A percentile compares a stretch with the other conserved stretches of the same genome.
These are phyloP conservation scores for Neurospora sp. DNA, from an alignment of 495 filamentous ascomycete genomes.

Conservation along the genomic window DNA sequence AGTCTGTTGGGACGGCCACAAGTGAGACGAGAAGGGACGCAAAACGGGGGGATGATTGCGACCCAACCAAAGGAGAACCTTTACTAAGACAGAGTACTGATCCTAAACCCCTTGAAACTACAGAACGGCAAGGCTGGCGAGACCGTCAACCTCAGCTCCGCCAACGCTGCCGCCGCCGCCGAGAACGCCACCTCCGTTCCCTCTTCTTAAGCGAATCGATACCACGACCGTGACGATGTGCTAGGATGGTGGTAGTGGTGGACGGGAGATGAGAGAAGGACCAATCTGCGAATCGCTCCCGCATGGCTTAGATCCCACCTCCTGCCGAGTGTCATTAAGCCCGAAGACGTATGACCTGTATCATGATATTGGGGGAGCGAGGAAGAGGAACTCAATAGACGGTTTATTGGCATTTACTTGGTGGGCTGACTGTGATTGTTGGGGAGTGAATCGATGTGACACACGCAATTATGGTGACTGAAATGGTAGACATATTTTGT, in stretches of 20 bases:
- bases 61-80: neutral
- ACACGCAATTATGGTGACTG: neutral
- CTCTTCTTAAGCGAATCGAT: neutral
- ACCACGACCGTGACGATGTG: neutral
- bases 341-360: slow-evolving; percentile 12
- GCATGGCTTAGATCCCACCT: neutral
- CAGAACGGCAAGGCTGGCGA: slow-evolving; percentile 98
- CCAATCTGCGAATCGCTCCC: neutral
- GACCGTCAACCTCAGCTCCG: slow-evolving; percentile 58
- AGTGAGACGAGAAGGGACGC: neutral
- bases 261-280: neutral
- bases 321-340: neutral
- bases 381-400: slow-evolving; percentile 12
- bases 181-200: slow-evolving; percentile 26
- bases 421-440: neutral
- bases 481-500: too few relatives aligned
- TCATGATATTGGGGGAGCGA: slow-evolving; percentile 13
- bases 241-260: neutral
- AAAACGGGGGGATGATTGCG: neutral
- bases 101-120: slow-evolving; percentile 1
- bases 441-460: neutral
- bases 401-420: neutral
- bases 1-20: too few relatives aligned
- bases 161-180: slow-evolving; percentile 55
- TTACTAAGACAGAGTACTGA: neutral